Percentiles rank a stretch among this genome's conserved stretches.
phyloP scores from a whole-genome alignment of 2,329 filamentous ascomycete genomes.

The Fusarium dimerum region DNA sequence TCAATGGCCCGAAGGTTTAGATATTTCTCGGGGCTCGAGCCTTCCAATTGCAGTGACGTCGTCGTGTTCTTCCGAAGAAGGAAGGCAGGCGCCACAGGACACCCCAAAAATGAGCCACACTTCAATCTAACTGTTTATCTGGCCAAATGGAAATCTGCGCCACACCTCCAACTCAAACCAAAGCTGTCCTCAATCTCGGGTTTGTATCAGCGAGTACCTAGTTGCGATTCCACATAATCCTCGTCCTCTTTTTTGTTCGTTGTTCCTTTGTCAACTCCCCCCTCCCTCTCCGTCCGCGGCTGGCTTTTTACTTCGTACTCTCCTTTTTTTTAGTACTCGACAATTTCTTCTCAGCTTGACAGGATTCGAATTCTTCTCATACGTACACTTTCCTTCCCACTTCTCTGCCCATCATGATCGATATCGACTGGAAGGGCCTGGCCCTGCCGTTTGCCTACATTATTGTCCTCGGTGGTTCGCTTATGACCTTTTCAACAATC shows the following conservation, averaged over 20 bases:
- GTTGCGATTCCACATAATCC: neutral
- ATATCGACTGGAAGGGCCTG: slow-evolving; percentile 79
- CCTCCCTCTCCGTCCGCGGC: slow-evolving; percentile 8
- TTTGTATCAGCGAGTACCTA: neutral
- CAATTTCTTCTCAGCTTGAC: too few relatives aligned
- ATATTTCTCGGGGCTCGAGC: too few relatives aligned
- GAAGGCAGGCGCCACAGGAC: slow-evolving; percentile 9
- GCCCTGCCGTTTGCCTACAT: slow-evolving; percentile 88
- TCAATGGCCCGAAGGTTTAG: too few relatives aligned
- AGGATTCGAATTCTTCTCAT: neutral
- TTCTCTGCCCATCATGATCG: slow-evolving; percentile 44
- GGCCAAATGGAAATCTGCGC: slow-evolving; percentile 9
- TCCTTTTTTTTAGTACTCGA: slow-evolving; percentile 1
- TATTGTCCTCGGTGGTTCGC: slow-evolving; percentile 79
- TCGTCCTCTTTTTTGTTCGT: slow-evolving; percentile 13
- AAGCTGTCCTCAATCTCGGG: slow-evolving; percentile 17
- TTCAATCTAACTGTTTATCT: slow-evolving; percentile 3
- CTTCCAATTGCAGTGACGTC: too few relatives aligned
- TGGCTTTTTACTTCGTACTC: neutral
- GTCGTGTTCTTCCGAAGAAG: too few relatives aligned
- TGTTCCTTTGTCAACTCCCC: slow-evolving; percentile 5
- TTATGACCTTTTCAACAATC: slow-evolving; percentile 88
- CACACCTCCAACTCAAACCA: slow-evolving; percentile 12
- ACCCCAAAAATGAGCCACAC: slow-evolving; percentile 6
- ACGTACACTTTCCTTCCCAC: neutral